Conservation (phyloP, 2,329 filamentous ascomycete genomes). For the Aspergillus fischeri region DNA sequence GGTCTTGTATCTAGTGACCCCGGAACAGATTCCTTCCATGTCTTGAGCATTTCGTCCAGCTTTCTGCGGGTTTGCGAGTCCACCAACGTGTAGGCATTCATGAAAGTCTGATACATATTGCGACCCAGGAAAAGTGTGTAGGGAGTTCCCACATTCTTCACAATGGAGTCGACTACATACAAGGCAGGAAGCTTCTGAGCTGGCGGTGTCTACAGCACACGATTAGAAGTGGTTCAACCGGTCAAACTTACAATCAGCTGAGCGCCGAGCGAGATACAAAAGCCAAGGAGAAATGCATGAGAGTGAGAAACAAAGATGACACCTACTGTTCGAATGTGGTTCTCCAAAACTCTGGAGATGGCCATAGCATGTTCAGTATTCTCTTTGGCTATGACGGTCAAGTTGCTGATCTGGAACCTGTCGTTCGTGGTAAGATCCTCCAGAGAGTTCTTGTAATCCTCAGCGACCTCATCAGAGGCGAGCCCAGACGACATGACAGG, state of each 20-base stretch:
- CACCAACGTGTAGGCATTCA: constrained; percentile 91
- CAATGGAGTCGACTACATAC: constrained; percentile 95
- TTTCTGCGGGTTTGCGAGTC: constrained; percentile 77
- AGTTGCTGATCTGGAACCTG: constrained; percentile 91
- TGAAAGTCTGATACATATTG: constrained; percentile 89
- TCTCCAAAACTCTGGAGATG: constrained; percentile 84
- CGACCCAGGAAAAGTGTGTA: constrained; percentile 94
- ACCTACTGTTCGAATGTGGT: constrained; percentile 93
- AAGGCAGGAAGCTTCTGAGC: constrained; percentile 90
- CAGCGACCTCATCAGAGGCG: constrained; percentile 77
- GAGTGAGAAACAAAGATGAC: constrained; percentile 8
- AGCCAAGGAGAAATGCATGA: constrained; percentile 8
- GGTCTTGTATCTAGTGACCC: constrained; percentile 89
- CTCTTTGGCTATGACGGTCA: constrained; percentile 96
- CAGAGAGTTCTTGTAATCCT: constrained; percentile 90
- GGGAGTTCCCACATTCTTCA: constrained; percentile 96
- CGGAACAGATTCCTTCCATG: constrained; percentile 95
- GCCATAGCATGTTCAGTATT: constrained; percentile 93
- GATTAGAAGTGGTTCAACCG: constrained; percentile 31
- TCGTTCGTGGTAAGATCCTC: constrained; percentile 89
- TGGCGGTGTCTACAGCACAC: constrained; percentile 66
- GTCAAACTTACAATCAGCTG: constrained; percentile 19
- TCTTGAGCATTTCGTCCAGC: constrained; percentile 95
- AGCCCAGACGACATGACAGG: constrained; percentile 60
- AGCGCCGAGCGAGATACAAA: constrained; percentile 10